Evolutionary conservation across 75 land plant species (phyloP).

Genomic region (Cryptomeria japonica): DNA sequence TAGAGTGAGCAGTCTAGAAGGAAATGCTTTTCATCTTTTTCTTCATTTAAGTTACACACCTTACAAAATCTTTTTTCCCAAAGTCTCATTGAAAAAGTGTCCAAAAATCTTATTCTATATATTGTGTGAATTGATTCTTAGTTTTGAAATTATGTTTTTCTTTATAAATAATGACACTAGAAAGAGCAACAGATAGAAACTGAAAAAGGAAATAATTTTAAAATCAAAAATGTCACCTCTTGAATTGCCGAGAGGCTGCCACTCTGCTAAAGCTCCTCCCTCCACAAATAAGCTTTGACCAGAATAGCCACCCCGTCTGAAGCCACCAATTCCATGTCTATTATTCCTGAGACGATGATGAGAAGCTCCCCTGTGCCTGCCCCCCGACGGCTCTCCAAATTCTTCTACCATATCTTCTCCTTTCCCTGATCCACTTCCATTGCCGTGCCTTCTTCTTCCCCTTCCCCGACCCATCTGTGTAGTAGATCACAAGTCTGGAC

Average conservation of each 20-base stretch:
- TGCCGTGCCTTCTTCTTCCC: neutral
- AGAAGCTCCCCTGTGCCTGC: neutral
- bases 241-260: neutral
- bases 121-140: neutral
- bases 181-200: neutral
- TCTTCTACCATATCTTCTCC: constrained; percentile 1
- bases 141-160: neutral
- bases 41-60: neutral
- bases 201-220: neutral
- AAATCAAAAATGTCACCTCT: neutral
- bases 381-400: neutral
- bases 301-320: neutral
- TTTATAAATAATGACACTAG: neutral
- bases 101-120: too few species aligned
- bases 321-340: neutral
- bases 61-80: neutral
- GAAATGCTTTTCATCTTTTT: neutral
- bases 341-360: constrained; percentile 6
- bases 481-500: neutral
- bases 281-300: constrained; percentile 10
- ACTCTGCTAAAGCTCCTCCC: constrained; percentile 3
- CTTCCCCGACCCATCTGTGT: neutral
- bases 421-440: neutral
- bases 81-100: neutral
- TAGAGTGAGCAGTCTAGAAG: neutral